phyloP scores from a whole-genome alignment of 1,284 basidiomycete genomes.

The Puccinia hordei region DNA sequence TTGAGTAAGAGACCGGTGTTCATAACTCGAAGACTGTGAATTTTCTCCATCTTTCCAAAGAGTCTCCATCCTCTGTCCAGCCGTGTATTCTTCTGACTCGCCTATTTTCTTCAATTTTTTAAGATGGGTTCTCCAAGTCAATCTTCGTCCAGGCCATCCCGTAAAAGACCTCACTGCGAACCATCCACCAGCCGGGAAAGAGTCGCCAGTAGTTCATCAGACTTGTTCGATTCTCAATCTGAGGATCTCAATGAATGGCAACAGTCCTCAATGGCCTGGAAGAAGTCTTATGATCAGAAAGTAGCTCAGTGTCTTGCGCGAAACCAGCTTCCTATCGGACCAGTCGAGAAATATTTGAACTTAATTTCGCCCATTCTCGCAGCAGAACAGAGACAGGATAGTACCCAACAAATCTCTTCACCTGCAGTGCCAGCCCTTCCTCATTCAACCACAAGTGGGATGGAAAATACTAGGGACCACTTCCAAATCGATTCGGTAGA shows the following conservation, averaged over 20 bases:
- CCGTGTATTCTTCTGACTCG: neutral
- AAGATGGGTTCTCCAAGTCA: neutral
- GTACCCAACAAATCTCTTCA: neutral
- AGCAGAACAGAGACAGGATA: neutral
- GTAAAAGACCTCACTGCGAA: neutral
- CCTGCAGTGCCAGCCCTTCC: neutral
- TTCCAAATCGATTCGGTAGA: neutral
- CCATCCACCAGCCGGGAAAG: slow-evolving; percentile 12
- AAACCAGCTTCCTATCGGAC: slow-evolving; percentile 28
- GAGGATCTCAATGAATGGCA: slow-evolving; percentile 21
- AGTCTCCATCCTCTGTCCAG: neutral
- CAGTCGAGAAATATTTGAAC: slow-evolving; percentile 23
- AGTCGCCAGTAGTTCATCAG: neutral
- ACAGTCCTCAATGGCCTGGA: slow-evolving; percentile 13
- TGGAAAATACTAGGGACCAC: neutral
- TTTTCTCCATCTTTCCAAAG: too few relatives aligned
- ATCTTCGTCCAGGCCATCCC: neutral
- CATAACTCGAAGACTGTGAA: too few relatives aligned
- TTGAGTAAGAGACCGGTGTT: too few relatives aligned
- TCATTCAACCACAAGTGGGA: neutral
- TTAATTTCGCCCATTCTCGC: neutral
- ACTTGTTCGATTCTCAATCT: slow-evolving; percentile 25
- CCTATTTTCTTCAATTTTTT: neutral
- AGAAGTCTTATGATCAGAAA: slow-evolving; percentile 35
- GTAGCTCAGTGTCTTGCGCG: slow-evolving; percentile 23